These are phyloP conservation scores for Acrodontium crateriforme DNA, from an alignment of 2,329 filamentous ascomycete genomes.

Conservation along the genomic window DNA sequence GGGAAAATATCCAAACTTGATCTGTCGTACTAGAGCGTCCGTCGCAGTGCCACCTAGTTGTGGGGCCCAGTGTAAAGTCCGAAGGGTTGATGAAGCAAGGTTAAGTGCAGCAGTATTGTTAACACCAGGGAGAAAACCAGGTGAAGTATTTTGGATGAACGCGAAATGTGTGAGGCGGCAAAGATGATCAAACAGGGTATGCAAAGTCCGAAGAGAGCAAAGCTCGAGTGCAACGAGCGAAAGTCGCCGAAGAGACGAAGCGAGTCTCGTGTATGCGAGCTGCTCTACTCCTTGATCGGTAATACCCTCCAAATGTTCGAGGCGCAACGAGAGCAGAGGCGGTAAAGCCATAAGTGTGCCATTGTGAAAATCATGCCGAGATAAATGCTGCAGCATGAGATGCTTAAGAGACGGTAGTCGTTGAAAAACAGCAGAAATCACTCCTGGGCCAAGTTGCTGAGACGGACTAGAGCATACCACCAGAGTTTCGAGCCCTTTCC, in stretches of 20 bases:
- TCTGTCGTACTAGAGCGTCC: constrained; percentile 49
- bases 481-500: constrained; percentile 39
- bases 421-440: constrained; percentile 40
- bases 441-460: constrained; percentile 32
- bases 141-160: constrained; percentile 38
- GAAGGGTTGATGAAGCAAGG: constrained; percentile 36
- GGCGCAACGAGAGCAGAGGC: constrained; percentile 36
- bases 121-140: constrained; percentile 28
- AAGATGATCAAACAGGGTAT: constrained; percentile 37
- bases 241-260: constrained; percentile 32
- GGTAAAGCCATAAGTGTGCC: constrained; percentile 40
- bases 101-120: constrained; percentile 21
- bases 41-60: constrained; percentile 43
- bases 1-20: constrained; percentile 49
- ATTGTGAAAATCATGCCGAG: constrained; percentile 41
- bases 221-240: constrained; percentile 41
- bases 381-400: constrained; percentile 41
- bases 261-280: constrained; percentile 34
- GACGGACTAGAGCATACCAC: constrained; percentile 35
- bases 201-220: constrained; percentile 36
- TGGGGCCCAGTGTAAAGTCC: constrained; percentile 47
- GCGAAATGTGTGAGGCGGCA: constrained; percentile 35
- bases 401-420: constrained; percentile 39
- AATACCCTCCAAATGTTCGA: constrained; percentile 42
- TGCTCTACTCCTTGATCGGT: constrained; percentile 40